phyloP scores from a whole-genome alignment of 805 yeast species.

The Yarrowia divulgata region DNA sequence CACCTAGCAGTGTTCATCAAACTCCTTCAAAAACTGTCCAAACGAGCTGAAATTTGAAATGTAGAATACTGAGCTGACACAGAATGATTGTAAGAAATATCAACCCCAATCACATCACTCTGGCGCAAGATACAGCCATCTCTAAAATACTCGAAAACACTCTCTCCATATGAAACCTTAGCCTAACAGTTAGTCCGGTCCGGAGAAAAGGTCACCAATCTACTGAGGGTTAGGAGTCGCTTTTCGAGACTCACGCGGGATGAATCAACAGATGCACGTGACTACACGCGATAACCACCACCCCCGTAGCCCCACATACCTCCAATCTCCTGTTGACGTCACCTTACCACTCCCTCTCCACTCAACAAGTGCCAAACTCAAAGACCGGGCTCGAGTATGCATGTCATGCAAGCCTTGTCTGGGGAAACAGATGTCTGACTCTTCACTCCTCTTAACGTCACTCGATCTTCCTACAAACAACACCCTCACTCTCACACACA shows the following conservation, averaged over 20 bases:
- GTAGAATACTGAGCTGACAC: no score
- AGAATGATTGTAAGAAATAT: no score
- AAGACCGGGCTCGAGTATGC: neutral
- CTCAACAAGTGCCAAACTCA: conserved; percentile 26
- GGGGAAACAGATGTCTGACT: neutral
- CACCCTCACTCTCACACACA: no score
- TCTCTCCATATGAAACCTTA: neutral
- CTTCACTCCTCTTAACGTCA: neutral
- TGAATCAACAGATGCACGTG: neutral
- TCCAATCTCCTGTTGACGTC: no score
- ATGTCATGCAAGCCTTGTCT: neutral
- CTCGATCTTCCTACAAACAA: neutral
- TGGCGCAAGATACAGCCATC: no score
- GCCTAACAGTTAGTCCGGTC: neutral
- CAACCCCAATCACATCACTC: no score
- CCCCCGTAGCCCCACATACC: neutral
- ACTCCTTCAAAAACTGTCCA: neutral
- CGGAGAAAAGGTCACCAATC: no score
- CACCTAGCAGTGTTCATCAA: no score
- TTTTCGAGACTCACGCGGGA: neutral
- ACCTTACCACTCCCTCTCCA: neutral
- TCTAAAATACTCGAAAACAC: no score
- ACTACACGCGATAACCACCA: neutral
- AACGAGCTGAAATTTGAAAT: no score
- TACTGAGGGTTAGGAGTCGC: no score